Evolutionary conservation across 495 filamentous ascomycete genomes (phyloP), one percentile per base, ranked within the genome.

Genomic region (Cercophora samala): DNA sequence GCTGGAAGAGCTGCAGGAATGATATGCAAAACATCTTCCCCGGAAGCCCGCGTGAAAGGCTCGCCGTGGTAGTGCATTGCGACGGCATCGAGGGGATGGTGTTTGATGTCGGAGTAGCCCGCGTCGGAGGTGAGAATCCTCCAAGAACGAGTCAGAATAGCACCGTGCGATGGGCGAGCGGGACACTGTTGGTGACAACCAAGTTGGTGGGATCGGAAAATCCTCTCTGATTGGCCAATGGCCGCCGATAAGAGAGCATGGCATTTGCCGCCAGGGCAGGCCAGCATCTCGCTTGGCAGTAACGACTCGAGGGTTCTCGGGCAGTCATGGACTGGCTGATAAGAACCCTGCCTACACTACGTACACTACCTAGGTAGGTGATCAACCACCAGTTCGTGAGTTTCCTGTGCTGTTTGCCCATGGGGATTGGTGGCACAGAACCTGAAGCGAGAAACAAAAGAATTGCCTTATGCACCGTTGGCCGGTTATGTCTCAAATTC

Each of bases 181-280:
- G 17, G 6, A 5, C 54, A 58, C 54, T 21, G 19, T 21, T 15
- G 18, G 13, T 19, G 54, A 24, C 54, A 24, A 24, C 2, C 3
- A 0, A 24, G 54, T 56, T 56, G 54, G 6, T n/a, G n/a, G n/a
- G n/a, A n/a, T n/a, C n/a, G n/a, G n/a, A n/a, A n/a, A n/a, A 29
- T 29, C 26, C 26, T 23, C 4, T 32, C 29, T 60, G 58, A 60
- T 60, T 60, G 58, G 58, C 18, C 58, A 60, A 60, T 60, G 21
- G 22, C 58, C 8, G 3, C 17, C 17, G 58, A 60, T 60, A 60
- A 60, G 58, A 60, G 17, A 60, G 9, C 11, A 60, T 4, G 17
- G 17, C 23, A 23, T 25, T 6, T 25, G 17, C 24, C 58, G 4
- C 15, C 58, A 13, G 22, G 58, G 24, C 58, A 60, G 58, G 58